Conservation (phyloP, 2,329 filamentous ascomycete species). For the Blumeria graminis region DNA sequence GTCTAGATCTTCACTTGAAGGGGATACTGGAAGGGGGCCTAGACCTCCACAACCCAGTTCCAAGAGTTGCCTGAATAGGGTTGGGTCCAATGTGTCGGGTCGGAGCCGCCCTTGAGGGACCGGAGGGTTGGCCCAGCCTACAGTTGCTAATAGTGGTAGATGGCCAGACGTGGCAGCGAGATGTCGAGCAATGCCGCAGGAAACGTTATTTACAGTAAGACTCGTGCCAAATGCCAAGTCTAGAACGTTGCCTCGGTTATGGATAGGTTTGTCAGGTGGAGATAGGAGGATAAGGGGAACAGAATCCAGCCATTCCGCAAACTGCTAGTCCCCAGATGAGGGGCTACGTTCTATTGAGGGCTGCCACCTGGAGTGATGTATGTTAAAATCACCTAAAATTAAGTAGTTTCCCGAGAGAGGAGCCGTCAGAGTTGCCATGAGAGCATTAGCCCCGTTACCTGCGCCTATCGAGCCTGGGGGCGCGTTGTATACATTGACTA, state of each 20-base stretch:
- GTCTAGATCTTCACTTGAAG: background rate
- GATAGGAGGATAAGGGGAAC: no score
- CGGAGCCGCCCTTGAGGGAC: background rate
- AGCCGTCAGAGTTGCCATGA: no score
- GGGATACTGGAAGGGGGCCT: background rate
- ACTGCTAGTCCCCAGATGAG: no score
- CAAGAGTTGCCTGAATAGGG: background rate
- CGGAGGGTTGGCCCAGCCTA: background rate
- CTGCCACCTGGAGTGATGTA: no score
- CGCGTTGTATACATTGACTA: no score
- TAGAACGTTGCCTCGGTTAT: background rate
- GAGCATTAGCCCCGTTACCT: no score
- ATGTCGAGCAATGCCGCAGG: background rate
- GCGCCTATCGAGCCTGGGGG: no score
- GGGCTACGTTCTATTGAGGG: no score
- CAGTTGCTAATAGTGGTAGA: background rate
- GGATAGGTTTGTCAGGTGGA: no score
- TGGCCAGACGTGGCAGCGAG: background rate
- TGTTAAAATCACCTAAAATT: no score
- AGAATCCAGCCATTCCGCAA: no score
- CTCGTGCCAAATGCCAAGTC: background rate
- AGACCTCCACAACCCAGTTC: background rate
- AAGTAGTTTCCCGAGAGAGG: no score
- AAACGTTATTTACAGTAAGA: background rate
- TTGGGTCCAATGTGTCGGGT: background rate